Evolutionary conservation across 306 rosid genomes (phyloP).

Genomic region (Cicer bijugum): DNA sequence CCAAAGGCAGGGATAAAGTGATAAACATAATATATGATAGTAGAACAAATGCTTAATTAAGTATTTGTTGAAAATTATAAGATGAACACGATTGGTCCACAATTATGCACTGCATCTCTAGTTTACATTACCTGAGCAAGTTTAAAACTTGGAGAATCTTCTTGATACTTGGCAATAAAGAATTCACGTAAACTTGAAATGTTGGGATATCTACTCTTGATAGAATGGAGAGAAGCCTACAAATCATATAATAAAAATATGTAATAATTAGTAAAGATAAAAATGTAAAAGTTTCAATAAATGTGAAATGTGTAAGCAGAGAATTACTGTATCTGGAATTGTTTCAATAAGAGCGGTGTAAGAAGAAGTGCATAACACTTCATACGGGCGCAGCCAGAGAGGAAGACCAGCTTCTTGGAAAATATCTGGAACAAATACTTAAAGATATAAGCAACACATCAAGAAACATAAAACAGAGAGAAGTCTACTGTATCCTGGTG

Average conservation of each 20-base stretch:
- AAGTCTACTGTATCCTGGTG: constrained; percentile 16
- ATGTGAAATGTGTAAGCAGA: constrained; percentile 36
- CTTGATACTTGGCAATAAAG: constrained; percentile 81
- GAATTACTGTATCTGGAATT: constrained; percentile 89
- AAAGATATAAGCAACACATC: constrained; percentile 46
- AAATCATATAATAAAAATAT: constrained; percentile 38
- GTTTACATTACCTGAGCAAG: constrained; percentile 81
- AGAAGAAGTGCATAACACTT: constrained; percentile 90
- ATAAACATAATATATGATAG: constrained; percentile 22
- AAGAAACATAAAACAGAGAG: constrained; percentile 39
- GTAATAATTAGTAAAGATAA: background rate
- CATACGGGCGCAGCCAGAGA: constrained; percentile 96
- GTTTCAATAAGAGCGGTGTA: constrained; percentile 97
- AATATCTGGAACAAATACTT: constrained; percentile 72
- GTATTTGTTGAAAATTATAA: constrained; percentile 21
- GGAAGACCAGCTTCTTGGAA: constrained; percentile 99
- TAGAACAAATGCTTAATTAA: constrained; percentile 1
- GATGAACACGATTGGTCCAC: constrained; percentile 33
- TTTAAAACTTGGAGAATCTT: constrained; percentile 86
- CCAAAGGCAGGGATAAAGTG: background rate
- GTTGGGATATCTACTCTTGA: constrained; percentile 82
- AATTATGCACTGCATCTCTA: constrained; percentile 34
- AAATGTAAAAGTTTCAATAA: constrained; percentile 34
- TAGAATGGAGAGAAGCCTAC: constrained; percentile 93
- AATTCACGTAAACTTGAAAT: constrained; percentile 83